These are phyloP conservation scores for Gorgonomyces haynaldii DNA, from an alignment of 192 early-diverging fungal species.

Conservation along the genomic window DNA sequence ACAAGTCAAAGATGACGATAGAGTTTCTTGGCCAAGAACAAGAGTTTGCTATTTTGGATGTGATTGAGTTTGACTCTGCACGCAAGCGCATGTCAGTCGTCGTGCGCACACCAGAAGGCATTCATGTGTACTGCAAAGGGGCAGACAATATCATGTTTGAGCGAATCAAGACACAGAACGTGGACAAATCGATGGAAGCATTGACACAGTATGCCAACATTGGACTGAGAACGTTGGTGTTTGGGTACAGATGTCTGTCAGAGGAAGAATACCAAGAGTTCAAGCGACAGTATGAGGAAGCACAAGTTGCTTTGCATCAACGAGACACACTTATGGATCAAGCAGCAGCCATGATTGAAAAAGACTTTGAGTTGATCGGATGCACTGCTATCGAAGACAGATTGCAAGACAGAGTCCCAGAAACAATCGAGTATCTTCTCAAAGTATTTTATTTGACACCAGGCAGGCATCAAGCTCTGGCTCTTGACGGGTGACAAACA, in stretches of 20 bases:
- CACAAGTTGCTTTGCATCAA: slow-evolving; percentile 52
- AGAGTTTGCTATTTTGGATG: slow-evolving; percentile 50
- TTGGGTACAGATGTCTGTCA: slow-evolving; percentile 55
- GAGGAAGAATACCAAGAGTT: slow-evolving; percentile 57
- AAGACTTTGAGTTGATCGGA: slow-evolving; percentile 31
- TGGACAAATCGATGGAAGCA: slow-evolving; percentile 18
- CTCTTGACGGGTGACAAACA: slow-evolving; percentile 52
- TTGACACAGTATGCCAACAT: slow-evolving; percentile 31
- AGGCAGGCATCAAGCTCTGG: slow-evolving; percentile 43
- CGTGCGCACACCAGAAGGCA: slow-evolving; percentile 59
- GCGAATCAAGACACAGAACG: slow-evolving; percentile 39
- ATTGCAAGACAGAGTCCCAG: slow-evolving; percentile 46
- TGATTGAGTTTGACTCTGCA: slow-evolving; percentile 75
- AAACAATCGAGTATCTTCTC: slow-evolving; percentile 47
- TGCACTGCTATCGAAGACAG: slow-evolving; percentile 52
- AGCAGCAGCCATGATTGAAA: slow-evolving; percentile 34
- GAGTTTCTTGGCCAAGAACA: slow-evolving; percentile 38
- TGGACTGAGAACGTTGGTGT: slow-evolving; percentile 73
- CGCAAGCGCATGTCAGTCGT: slow-evolving; percentile 86
- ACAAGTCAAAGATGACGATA: slow-evolving; percentile 25
- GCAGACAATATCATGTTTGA: slow-evolving; percentile 78
- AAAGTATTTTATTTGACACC: slow-evolving; percentile 2
- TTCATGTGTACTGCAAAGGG: slow-evolving; percentile 78
- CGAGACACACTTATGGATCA: slow-evolving; percentile 37
- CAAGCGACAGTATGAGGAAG: slow-evolving; percentile 54